Evolutionary conservation across 1,139 yeast species (phyloP), one percentile per base, ranked within the genome.

Genomic region (Taphrina communis): DNA sequence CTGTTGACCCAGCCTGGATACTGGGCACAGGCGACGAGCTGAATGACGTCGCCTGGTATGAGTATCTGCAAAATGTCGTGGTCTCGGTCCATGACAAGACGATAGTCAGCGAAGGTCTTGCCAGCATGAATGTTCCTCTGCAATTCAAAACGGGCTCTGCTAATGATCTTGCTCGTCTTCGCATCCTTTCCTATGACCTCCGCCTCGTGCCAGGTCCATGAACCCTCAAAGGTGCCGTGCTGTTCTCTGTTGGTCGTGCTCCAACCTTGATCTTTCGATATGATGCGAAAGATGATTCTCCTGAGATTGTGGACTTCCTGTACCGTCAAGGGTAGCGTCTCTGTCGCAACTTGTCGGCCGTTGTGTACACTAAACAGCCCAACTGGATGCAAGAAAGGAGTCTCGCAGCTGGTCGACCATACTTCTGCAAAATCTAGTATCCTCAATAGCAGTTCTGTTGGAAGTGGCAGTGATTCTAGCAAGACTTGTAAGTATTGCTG

Each of bases 181-280:
- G 58, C 14, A 12, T 38, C 21, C 12, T 17, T 12, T 12, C 35
- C 58, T 50, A 55, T 21, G 36, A 62, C 53, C 4, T 31, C 55
- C 36, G 55, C 67, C 42, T 63, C 67, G 42, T 52, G 56, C 67
- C 67, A 63, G 12, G 67, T 63, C 35, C 41, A 57, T 11, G 67
- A 63, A 9, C 35, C 38, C 21, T 53, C 67, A 38, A 14, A 63
- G 6, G 67, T 55, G 14, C 61, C 67, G 35, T 38, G 55, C 17
- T 36, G 25, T 7, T n/a, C 48, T 9, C 42, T 25, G 31, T 51
- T 41, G 39, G 35, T 39, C 31, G 52, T 21, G 21, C 61, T 53
- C 55, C 52, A 63, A 14, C 67, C 67, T 38, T 63, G 67, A 46
- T 63, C 67, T 35, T 55, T 46, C 21, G 67, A 53, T 6, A 38